Evolutionary conservation across 2,329 filamentous ascomycete species (phyloP).

Genomic region (Colletotrichum filicis): DNA sequence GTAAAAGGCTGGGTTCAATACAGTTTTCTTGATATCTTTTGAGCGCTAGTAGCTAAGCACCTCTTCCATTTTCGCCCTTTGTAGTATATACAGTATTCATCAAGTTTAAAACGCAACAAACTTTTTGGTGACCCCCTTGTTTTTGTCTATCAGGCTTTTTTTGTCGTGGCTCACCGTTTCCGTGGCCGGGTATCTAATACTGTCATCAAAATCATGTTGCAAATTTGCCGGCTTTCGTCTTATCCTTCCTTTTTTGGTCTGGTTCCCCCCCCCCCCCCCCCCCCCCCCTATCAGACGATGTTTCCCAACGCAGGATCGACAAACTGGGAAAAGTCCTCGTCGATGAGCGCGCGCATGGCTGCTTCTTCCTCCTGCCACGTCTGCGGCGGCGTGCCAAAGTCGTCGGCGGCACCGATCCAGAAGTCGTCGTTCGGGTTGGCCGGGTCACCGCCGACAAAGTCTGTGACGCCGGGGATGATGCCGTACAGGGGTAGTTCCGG

Average conservation of each 20-base stretch:
- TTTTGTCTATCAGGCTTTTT: slow-evolving; percentile 6
- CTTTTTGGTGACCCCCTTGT: slow-evolving; percentile 16
- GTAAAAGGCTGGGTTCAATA: too few species aligned
- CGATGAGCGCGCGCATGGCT: slow-evolving; percentile 53
- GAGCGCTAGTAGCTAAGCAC: background rate
- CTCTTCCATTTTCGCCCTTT: background rate
- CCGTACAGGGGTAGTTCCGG: slow-evolving; percentile 34
- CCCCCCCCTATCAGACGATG: background rate
- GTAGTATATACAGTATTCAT: background rate
- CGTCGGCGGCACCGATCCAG: slow-evolving; percentile 47
- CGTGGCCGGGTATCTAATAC: slow-evolving; percentile 32
- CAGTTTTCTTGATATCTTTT: background rate
- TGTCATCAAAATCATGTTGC: slow-evolving; percentile 14
- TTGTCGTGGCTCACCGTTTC: slow-evolving; percentile 9
- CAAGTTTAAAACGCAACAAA: slow-evolving; percentile 17
- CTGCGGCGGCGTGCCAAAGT: slow-evolving; percentile 40
- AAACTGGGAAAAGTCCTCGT: slow-evolving; percentile 27
- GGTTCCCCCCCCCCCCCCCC: background rate
- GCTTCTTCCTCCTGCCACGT: slow-evolving; percentile 57
- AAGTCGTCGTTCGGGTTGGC: slow-evolving; percentile 34
- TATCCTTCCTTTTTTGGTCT: background rate
- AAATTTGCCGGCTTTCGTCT: background rate
- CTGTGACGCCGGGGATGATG: slow-evolving; percentile 27
- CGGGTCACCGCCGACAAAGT: slow-evolving; percentile 10
- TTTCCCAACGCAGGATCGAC: slow-evolving; percentile 34